Percentiles rank a stretch among this genome's conserved stretches.
Conservation (phyloP, 2,329 filamentous ascomycete genomes). For the Cladosporium halotolerans region DNA sequence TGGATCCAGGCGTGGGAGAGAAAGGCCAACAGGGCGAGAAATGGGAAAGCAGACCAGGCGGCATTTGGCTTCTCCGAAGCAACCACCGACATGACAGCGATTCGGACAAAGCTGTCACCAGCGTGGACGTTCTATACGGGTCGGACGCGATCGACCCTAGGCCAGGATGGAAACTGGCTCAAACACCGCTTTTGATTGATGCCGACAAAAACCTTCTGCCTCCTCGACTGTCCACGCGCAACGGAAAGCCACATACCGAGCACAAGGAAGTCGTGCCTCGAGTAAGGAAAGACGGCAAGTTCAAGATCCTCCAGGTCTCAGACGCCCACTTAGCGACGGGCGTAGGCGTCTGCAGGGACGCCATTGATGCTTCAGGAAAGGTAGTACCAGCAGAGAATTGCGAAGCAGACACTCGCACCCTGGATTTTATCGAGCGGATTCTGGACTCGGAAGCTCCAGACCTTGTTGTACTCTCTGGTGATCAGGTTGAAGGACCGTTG, state of each 20-base stretch:
- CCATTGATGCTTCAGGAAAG: conserved; percentile 54
- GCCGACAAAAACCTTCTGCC: conserved; percentile 56
- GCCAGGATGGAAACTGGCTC: conserved; percentile 73
- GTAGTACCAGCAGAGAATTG: conserved; percentile 42
- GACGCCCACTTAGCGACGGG: conserved; percentile 92
- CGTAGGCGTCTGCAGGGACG: conserved; percentile 75
- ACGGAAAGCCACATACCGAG: conserved; percentile 58
- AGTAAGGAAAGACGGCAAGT: conserved; percentile 82
- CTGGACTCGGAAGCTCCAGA: conserved; percentile 92
- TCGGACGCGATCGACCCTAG: conserved; percentile 87
- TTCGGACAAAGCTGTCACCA: conserved; percentile 67
- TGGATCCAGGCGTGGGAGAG: conserved; percentile 58
- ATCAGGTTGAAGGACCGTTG: conserved; percentile 92
- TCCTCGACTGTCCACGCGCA: conserved; percentile 70
- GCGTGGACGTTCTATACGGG: conserved; percentile 80
- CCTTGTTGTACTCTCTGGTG: conserved; percentile 82
- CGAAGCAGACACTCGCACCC: conserved; percentile 82
- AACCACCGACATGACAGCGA: conserved; percentile 68
- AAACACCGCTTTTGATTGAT: conserved; percentile 66
- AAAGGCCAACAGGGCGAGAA: conserved; percentile 52
- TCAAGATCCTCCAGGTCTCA: conserved; percentile 96
- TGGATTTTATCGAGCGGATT: conserved; percentile 79
- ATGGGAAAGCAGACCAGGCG: conserved; percentile 73
- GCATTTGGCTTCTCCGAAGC: conserved; percentile 76
- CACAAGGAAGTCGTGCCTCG: conserved; percentile 58